A percentile compares a stretch with the other conserved stretches of the same genome.
phyloP scores from a whole-genome alignment of 352 stramenopile genomes.

The Phytophthora hybrid region DNA sequence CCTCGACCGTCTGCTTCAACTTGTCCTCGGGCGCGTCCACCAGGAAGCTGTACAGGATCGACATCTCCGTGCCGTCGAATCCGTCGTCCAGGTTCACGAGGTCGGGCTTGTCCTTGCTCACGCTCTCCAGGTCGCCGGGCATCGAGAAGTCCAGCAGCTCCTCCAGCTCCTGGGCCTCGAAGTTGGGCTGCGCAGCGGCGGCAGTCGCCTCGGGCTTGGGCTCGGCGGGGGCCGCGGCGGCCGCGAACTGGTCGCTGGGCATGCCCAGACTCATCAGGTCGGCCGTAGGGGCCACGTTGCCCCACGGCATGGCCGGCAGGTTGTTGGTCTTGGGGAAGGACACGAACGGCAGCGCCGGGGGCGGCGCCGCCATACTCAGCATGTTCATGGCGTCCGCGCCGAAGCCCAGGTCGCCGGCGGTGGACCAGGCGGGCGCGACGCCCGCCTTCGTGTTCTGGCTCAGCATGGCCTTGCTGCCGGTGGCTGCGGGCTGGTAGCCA shows the following conservation, averaged over 20 bases:
- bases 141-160: slow-evolving; percentile 83
- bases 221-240: slow-evolving; percentile 30
- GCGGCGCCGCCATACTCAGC: slow-evolving; percentile 67
- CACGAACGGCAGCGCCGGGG: slow-evolving; percentile 73
- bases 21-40: slow-evolving; percentile 81
- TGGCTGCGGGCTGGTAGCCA: slow-evolving; percentile 71
- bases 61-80: slow-evolving; percentile 89
- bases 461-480: slow-evolving; percentile 47
- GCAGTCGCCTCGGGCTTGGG: slow-evolving; percentile 34
- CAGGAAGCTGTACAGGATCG: slow-evolving; percentile 88
- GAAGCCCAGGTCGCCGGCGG: slow-evolving; percentile 41
- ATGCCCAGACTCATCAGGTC: slow-evolving; percentile 58
- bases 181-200: slow-evolving; percentile 39
- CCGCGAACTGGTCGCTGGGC: slow-evolving; percentile 48
- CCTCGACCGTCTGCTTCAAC: slow-evolving; percentile 56
- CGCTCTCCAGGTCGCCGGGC: slow-evolving; percentile 59
- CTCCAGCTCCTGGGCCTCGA: slow-evolving; percentile 77
- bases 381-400: slow-evolving; percentile 60
- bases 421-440: slow-evolving; percentile 35
- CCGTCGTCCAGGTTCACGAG: slow-evolving; percentile 81
- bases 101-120: slow-evolving; percentile 78
- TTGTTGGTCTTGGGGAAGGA: slow-evolving; percentile 64
- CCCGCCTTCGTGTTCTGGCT: slow-evolving; percentile 41
- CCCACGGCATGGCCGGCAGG: slow-evolving; percentile 66
- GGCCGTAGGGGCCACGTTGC: slow-evolving; percentile 24